These are phyloP conservation scores for Tricholomella constricta DNA, from an alignment of 768 basidiomycete species.

Conservation along the genomic window DNA sequence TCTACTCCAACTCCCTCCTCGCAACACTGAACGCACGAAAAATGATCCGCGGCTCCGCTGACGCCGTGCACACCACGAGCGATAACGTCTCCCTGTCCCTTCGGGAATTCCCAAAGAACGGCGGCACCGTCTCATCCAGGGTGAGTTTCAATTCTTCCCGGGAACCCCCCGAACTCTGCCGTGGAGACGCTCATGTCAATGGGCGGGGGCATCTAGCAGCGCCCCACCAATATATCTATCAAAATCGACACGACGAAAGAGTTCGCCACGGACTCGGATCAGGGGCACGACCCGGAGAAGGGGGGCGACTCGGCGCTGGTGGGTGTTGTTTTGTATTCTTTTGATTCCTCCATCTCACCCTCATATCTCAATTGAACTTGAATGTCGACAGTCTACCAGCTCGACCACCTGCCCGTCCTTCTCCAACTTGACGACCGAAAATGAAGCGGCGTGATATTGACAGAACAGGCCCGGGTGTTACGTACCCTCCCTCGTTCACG, in stretches of 20 bases:
- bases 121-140: slow-evolving; percentile 31
- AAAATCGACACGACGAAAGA: slow-evolving; percentile 58
- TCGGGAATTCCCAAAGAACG: slow-evolving; percentile 38
- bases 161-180: neutral
- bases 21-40: slow-evolving; percentile 60
- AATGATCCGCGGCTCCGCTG: slow-evolving; percentile 42
- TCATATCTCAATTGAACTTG: too few relatives aligned
- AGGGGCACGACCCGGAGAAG: slow-evolving; percentile 29
- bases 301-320: slow-evolving; percentile 20
- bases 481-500: too few relatives aligned
- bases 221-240: slow-evolving; percentile 51
- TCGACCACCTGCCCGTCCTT: slow-evolving; percentile 13
- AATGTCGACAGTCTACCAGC: slow-evolving; percentile 4
- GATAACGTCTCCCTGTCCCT: slow-evolving; percentile 42
- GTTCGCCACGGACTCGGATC: slow-evolving; percentile 43
- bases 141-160: slow-evolving; percentile 21
- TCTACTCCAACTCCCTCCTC: slow-evolving; percentile 63
- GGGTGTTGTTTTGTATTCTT: neutral
- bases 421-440: neutral
- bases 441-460: slow-evolving; percentile 1
- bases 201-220: slow-evolving; percentile 31
- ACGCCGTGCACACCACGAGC: slow-evolving; percentile 41
- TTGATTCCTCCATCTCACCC: neutral
- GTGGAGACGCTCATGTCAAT: slow-evolving; percentile 4
- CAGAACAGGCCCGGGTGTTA: too few relatives aligned